phyloP scores from a whole-genome alignment of 148 eudicot genomes.

The Chenopodium berlandieri region DNA sequence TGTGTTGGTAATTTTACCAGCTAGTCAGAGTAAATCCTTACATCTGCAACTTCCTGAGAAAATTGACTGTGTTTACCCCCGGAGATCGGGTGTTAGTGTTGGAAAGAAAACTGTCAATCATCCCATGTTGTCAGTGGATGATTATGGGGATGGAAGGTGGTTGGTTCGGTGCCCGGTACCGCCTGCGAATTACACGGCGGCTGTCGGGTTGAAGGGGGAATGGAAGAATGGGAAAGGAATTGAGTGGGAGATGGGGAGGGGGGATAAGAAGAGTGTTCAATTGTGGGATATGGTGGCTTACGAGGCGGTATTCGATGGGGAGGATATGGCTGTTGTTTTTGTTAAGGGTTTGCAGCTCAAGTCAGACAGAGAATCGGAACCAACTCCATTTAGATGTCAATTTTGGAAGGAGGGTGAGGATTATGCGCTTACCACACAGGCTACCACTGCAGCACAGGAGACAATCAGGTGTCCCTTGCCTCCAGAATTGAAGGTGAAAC shows the following conservation, averaged over 20 bases:
- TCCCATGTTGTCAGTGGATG: constrained; percentile 57
- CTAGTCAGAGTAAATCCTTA: constrained; percentile 11
- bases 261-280: constrained; percentile 23
- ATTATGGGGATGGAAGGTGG: constrained; percentile 42
- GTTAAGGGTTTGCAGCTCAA: constrained; percentile 83
- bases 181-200: constrained; percentile 45
- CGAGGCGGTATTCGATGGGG: constrained; percentile 63
- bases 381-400: constrained; percentile 58
- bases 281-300: constrained; percentile 72
- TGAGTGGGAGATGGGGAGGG: constrained; percentile 22
- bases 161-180: constrained; percentile 76
- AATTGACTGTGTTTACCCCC: constrained; percentile 59
- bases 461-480: constrained; percentile 80
- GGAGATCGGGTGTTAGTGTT: constrained; percentile 8
- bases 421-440: constrained; percentile 36
- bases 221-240: constrained; percentile 12
- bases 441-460: constrained; percentile 83
- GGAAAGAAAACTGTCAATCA: constrained; percentile 17
- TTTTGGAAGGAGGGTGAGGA: constrained; percentile 36
- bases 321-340: constrained; percentile 54
- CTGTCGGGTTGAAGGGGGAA: constrained; percentile 36
- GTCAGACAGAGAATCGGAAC: constrained; percentile 61
- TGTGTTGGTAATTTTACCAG: constrained; percentile 48
- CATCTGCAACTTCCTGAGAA: constrained; percentile 25
- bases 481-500: constrained; percentile 28